These are phyloP conservation scores for Hypoxylon sp. DNA, from an alignment of 2,329 filamentous ascomycete genomes.

Conservation along the genomic window DNA sequence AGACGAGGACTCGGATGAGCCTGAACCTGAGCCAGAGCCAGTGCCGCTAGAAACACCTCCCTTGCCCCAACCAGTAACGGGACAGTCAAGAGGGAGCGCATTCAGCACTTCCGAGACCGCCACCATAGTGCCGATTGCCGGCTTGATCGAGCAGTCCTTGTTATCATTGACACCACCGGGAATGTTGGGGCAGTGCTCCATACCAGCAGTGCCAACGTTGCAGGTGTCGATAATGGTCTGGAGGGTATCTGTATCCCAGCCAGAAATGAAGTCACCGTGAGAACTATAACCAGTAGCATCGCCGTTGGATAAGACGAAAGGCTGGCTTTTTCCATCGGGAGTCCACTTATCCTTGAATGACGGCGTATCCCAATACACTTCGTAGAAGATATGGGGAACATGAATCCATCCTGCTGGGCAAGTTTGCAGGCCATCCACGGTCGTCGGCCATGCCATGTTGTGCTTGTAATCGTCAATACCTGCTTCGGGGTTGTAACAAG, in stretches of 20 bases:
- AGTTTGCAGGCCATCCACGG: conserved; percentile 63
- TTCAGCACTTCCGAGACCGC: conserved; percentile 56
- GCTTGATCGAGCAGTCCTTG: conserved; percentile 64
- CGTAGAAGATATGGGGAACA: conserved; percentile 69
- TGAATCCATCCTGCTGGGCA: conserved; percentile 69
- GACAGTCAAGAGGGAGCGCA: conserved; percentile 68
- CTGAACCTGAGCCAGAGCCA: conserved; percentile 1
- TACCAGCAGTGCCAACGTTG: conserved; percentile 68
- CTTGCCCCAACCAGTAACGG: conserved; percentile 65
- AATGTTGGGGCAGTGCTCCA: conserved; percentile 73
- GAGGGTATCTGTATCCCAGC: conserved; percentile 75
- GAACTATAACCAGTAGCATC: conserved; percentile 77
- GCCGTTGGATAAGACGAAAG: conserved; percentile 77
- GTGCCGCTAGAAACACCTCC: conserved; percentile 50
- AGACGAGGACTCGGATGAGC: conserved; percentile 24
- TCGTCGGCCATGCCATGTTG: conserved; percentile 75
- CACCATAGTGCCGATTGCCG: conserved; percentile 62
- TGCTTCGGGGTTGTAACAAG: conserved; percentile 76
- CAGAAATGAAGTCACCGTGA: conserved; percentile 80
- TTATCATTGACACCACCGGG: conserved; percentile 64
- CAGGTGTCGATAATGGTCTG: conserved; percentile 77
- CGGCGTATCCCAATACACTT: conserved; percentile 72
- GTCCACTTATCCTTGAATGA: conserved; percentile 66
- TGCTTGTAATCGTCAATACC: conserved; percentile 71
- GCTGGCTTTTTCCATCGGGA: conserved; percentile 66